Evolutionary conservation across 768 basidiomycete genomes (phyloP).

Genomic region (Rickenella mellea): DNA sequence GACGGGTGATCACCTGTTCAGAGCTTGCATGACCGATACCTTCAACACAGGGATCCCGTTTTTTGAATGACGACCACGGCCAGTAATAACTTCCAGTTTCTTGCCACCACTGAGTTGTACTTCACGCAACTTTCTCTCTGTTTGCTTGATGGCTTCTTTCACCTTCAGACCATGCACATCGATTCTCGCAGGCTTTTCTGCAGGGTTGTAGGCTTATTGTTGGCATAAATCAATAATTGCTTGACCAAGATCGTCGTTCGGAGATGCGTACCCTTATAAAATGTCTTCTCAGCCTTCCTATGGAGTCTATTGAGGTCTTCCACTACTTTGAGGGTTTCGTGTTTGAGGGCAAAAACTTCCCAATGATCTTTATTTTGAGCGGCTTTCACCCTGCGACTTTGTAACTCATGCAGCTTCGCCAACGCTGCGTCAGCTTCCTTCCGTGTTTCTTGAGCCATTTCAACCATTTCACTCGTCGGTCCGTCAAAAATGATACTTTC

Average conservation of each 20-base stretch:
- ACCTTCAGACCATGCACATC: slow-evolving; percentile 26
- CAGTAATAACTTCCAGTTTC: slow-evolving; percentile 23
- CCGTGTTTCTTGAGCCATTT: slow-evolving; percentile 19
- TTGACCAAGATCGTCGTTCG: not conserved
- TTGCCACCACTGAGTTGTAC: slow-evolving; percentile 17
- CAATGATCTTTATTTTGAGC: slow-evolving; percentile 12
- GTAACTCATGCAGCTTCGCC: slow-evolving; percentile 14
- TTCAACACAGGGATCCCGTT: slow-evolving; percentile 22
- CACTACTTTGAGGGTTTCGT: slow-evolving; percentile 19
- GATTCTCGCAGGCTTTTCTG: slow-evolving; percentile 18
- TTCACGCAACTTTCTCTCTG: slow-evolving; percentile 22
- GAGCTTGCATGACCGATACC: slow-evolving; percentile 17
- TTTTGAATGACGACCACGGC: slow-evolving; percentile 22
- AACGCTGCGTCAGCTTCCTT: slow-evolving; percentile 18
- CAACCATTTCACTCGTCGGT: slow-evolving; percentile 14
- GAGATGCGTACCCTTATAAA: slow-evolving; percentile 20
- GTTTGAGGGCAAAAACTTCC: slow-evolving; percentile 18
- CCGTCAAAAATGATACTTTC: slow-evolving; percentile 19
- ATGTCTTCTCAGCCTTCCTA: slow-evolving; percentile 22
- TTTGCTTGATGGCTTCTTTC: slow-evolving; percentile 19
- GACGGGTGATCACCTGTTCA: slow-evolving; percentile 17
- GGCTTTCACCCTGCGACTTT: slow-evolving; percentile 15
- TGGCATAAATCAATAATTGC: not conserved
- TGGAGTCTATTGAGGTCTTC: slow-evolving; percentile 19
- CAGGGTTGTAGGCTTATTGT: slow-evolving; percentile 20